A percentile compares a stretch with the other conserved stretches of the same genome.
phyloP scores from a whole-genome alignment of 495 filamentous ascomycete species.

The Penicillium chermesinum region DNA sequence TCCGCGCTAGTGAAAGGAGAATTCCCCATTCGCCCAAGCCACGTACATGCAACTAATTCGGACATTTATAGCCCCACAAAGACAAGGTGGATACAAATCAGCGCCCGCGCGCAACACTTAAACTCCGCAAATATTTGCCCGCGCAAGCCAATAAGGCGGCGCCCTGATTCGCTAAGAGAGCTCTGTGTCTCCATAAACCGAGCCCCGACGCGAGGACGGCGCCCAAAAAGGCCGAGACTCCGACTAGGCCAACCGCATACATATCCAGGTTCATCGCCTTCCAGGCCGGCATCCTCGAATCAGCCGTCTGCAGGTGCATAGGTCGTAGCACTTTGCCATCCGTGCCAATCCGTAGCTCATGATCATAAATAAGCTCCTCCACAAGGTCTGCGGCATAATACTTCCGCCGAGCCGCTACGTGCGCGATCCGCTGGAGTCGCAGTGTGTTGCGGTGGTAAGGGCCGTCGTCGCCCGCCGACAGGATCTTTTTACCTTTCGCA shows the following conservation, averaged over 20 bases:
- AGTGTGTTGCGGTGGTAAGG: conserved; percentile 17
- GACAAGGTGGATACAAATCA: too few species aligned
- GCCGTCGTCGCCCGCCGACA: conserved; percentile 1
- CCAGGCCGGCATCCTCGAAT: conserved; percentile 31
- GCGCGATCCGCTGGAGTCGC: conserved; percentile 32
- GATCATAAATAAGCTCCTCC: conserved; percentile 36
- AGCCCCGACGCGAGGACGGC: background rate
- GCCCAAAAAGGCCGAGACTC: background rate
- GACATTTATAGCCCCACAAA: too few species aligned
- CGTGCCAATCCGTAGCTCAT: conserved; percentile 17
- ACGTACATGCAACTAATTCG: too few species aligned
- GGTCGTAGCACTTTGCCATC: conserved; percentile 17
- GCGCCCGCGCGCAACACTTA: too few species aligned
- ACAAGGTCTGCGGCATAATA: conserved; percentile 32
- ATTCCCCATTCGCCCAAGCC: too few species aligned
- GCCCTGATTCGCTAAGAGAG: background rate
- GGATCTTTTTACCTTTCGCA: conserved; percentile 16
- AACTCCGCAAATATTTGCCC: too few species aligned
- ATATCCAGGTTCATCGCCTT: conserved; percentile 33
- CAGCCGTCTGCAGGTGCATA: conserved; percentile 40
- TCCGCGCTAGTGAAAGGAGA: too few species aligned
- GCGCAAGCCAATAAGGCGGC: background rate
- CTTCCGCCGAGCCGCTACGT: conserved; percentile 28
- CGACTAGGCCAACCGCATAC: background rate
- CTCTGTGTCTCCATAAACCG: background rate